Base-by-base conservation (phyloP, 1,284 basidiomycete species). In the Trichosporon ovoides region DNA sequence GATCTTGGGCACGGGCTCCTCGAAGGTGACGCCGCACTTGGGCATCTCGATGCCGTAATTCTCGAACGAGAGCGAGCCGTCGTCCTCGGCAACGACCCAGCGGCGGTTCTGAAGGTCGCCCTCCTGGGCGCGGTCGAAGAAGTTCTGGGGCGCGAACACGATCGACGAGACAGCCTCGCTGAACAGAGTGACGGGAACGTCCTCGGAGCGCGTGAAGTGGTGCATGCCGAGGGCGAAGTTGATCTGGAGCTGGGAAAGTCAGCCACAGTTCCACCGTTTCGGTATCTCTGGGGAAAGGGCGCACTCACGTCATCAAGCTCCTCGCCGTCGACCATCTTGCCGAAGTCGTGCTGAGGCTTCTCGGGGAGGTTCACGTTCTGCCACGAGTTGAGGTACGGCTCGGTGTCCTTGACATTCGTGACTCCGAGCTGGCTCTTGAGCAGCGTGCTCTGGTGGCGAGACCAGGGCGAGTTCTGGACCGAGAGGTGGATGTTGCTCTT, bases 361-460 rank as follows among this genome's bases (percentile, higher is more conserved):
- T 86, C 81, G 0, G 83, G 82, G 10, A 86, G 73, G 66, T 85
- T 56, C 84, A 68, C 85, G 83, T 51, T 83, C 80, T 2, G 84
- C 84, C 82, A 59, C 19, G 84, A 86, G 66, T 86, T 83, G 4
- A 82, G 84, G 53, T 83, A 85, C 40, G 84, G 80, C 49, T 82
- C 72, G 7, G 84, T 76, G 3, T 83, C 80, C 68, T 83, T 84
- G 38, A 82, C 83, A 11, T 84, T 81, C 35, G 73, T 60, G 61
- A 61, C 65, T 33, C 66, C 66, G 36, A 71, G 60, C 35, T 63
- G 70, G 40, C 60, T 50, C n/a, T 73, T 67, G 20, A 64, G 58
- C 37, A 77, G 60, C 60, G 73, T 75, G 48, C 61, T 62, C 28
- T 31, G 28, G 28, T 31, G 28, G 28, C 28, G 28, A 4, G 28